Evolutionary conservation across 2,329 filamentous ascomycete genomes (phyloP), one percentile per base, ranked within the genome.

Genomic region (Aspergillus fumigatiaffinis): DNA sequence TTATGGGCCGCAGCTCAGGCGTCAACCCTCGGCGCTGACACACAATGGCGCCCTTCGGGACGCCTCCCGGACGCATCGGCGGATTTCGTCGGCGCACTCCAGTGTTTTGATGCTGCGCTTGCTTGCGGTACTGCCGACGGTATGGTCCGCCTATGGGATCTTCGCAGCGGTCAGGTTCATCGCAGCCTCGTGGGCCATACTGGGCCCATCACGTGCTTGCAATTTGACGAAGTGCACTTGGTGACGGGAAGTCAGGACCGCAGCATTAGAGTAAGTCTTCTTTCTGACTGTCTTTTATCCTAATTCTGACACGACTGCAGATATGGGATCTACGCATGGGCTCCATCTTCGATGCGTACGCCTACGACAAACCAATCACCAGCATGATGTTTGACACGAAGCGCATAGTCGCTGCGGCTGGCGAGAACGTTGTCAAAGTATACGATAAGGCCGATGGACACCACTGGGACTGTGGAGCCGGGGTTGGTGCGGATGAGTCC

Each of bases 321-420:
- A 97, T 99, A 71, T 99, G 94, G 94, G 94, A 99, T 76, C 88
- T 99, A 56, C 90, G 94, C 54, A 97, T 92, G 12, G 94, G 94
- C 49, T 92, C 92, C 35, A 97, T 99, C 66, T 89, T 89, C 73
- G 94, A 99, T 73, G 94, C 93, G 20, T 99, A 92, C 74, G 94
- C 93, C 23, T 99, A 97, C 76, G 92, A 97, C 70, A 83, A 90
- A 68, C 87, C 92, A 0, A 85, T 99, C 56, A 96, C 92, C 32
- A 91, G 88, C 79, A 96, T 97, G 92, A 96, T 95, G 88, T 99
- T 99, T 72, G 94, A 99, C 75, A 79, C 85, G 14, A 87, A 92
- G 53, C 86, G 92, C 52, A 99, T 99, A 64, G 92, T 94, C 35
- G 86, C 89, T 53, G 93, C 94, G 2, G 92, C 92, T 0, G 90